These are phyloP conservation scores for Boletus holoroseus DNA, from an alignment of 1,284 basidiomycete genomes.

Conservation along the genomic window DNA sequence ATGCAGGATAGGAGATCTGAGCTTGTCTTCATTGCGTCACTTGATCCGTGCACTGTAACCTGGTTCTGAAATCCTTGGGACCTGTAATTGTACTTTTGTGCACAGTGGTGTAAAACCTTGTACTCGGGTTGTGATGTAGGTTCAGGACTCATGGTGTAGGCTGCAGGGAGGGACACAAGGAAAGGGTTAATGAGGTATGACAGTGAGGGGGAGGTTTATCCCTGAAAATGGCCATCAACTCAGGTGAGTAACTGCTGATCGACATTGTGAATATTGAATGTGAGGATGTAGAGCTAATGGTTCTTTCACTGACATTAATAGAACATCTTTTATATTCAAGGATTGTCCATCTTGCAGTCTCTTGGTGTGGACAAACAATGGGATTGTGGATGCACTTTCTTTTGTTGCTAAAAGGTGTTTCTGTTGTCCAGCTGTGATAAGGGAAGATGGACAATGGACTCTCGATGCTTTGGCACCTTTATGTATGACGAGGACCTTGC, in stretches of 20 bases:
- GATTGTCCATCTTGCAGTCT: background rate
- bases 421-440: background rate
- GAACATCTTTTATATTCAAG: conserved; percentile 10
- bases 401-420: background rate
- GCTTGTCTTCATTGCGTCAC: too few species aligned
- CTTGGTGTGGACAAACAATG: background rate
- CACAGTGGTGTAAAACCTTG: conserved; percentile 4
- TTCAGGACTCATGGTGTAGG: conserved; percentile 7
- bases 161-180: background rate
- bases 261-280: conserved; percentile 6
- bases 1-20: too few species aligned
- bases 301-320: background rate
- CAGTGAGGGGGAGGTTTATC: background rate
- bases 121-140: conserved; percentile 10
- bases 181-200: background rate
- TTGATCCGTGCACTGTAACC: too few species aligned
- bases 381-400: background rate
- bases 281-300: background rate
- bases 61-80: too few species aligned
- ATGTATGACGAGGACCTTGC: too few species aligned
- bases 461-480: background rate
- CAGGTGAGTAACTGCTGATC: conserved; percentile 3
- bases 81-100: too few species aligned
- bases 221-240: conserved; percentile 11
- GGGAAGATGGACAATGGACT: background rate